Base-by-base conservation (phyloP, 2,329 filamentous ascomycete genomes). In the Chaetomium sp. region DNA sequence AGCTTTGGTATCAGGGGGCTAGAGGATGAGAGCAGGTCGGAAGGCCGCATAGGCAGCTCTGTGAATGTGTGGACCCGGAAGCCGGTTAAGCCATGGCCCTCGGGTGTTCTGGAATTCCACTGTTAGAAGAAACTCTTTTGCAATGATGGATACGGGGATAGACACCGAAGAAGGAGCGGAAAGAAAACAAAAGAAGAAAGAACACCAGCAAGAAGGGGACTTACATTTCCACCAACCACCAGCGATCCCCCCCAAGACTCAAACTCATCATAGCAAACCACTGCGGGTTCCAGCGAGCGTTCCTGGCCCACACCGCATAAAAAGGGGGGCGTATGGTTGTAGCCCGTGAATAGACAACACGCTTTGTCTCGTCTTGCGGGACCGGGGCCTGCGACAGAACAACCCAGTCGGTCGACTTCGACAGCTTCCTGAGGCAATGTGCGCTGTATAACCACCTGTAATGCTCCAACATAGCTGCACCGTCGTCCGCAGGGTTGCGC, bases 181-280 rank as follows among this genome's bases (percentile, higher is more conserved):
- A 27, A 57, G 55, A 44, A 10, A 8, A 32, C 34, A 35, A n/a
- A 3, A 40, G 11, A 50, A 14, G 19, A 19, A 48, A 19, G 14
- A 10, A 36, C 9, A 9, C 12, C 7, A 8, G 7, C 6, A 38
- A 11, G 34, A 7, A 11, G 1, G 12, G 42, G 35, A 75, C 79
- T 72, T 73, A 84, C 78, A 82, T 69, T 69, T 86, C 79, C 53
- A 89, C 75, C 57, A 91, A 74, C 84, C 86, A 91, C 88, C 89
- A 95, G 59, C 79, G 79, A 67, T 94, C 88, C 52, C 89, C 88
- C 65, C 79, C 78, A 66, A 88, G 76, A 67, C 86, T 85, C 67
- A 90, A 78, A 52, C 84, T 83, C 46, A 87, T 79, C 61, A 85
- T 84, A 41, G 95, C 73, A 59, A 85, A 82, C 88, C 89, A 96